Evolutionary conservation across 495 filamentous ascomycete genomes (phyloP).

Genomic region (Staphylotrichum longicolle): DNA sequence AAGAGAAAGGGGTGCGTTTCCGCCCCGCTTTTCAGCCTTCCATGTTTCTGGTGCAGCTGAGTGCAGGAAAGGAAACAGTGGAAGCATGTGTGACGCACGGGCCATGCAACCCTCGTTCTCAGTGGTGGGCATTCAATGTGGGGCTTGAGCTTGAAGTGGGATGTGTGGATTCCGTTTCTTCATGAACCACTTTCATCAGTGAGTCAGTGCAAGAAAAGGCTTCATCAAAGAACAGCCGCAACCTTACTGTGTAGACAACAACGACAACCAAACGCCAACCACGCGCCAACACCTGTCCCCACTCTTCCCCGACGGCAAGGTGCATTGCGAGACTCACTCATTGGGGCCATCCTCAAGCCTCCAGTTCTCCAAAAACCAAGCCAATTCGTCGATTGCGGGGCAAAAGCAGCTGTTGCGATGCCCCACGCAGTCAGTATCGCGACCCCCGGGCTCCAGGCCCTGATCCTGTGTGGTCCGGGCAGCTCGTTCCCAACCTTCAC

Average conservation of each 20-base stretch:
- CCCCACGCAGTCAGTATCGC: constrained; percentile 47
- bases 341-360: no score
- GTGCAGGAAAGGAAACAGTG: background rate
- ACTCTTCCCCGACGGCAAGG: background rate
- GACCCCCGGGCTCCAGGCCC: constrained; percentile 80
- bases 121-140: no score
- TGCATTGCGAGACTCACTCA: background rate
- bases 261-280: background rate
- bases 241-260: no score
- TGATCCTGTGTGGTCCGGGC: constrained; percentile 91
- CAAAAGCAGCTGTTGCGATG: constrained; percentile 9
- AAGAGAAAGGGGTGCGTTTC: constrained; percentile 10
- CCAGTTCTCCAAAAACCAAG: background rate
- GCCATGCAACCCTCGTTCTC: background rate
- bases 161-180: constrained; percentile 5
- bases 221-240: background rate
- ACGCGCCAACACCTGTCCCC: background rate
- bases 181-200: constrained; percentile 6
- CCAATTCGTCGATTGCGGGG: constrained; percentile 6
- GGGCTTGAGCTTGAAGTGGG: constrained; percentile 7
- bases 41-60: background rate
- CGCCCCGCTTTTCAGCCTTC: constrained; percentile 2
- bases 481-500: constrained; percentile 90
- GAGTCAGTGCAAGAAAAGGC: constrained; percentile 14
- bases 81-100: constrained; percentile 13